Base-by-base conservation (phyloP, 202 grass and related monocot genomes). In the Eragrostis tef region DNA sequence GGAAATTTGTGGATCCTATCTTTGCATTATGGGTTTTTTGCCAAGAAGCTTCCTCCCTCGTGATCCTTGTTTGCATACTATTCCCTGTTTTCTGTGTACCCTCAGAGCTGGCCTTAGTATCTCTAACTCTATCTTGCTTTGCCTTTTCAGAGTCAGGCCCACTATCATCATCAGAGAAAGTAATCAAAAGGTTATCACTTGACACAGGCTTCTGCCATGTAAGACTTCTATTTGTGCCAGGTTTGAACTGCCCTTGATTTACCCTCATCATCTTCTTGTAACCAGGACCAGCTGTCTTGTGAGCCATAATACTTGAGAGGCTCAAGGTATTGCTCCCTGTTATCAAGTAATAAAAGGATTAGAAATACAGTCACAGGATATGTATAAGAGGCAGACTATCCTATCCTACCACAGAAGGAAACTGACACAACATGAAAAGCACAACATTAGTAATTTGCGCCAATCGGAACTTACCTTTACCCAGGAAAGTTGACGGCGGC, bases 81-180 rank as follows among this genome's bases (percentile, higher is more conserved):
- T 46, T 67, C 64, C 69, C 73, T 66, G 83, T 60, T 87, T 80
- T 89, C 79, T 69, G 71, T 73, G 85, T 71, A 64, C 66, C 74
- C 81, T 79, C 73, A 48, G 81, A 70, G 65, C 47, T 78, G 57
- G 48, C 74, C 67, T 87, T 91, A n/a, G 39, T 84, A 34, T 67
- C 72, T 61, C 29, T 80, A 24, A 49, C 48, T 77, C 57, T 60
- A 48, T 78, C 56, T 70, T 79, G 73, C 52, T 85, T 89, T 47
- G 71, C 74, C 79, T 82, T 54, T 87, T 81, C 89, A 85, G 87
- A 88, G 74, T 96, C 90, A 13, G 82, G 62, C 77, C 78, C 96
- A 79, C 83, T 88, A 74, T 99, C 96, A 84, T 99, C 92, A 83
- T 96, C 93, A 64, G 96, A 99, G 85, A 99, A 99, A 76, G 66